Evolutionary conservation across 805 yeast species (phyloP), one percentile per base, ranked within the genome.

Genomic region (Lachancea thermotolerans): DNA sequence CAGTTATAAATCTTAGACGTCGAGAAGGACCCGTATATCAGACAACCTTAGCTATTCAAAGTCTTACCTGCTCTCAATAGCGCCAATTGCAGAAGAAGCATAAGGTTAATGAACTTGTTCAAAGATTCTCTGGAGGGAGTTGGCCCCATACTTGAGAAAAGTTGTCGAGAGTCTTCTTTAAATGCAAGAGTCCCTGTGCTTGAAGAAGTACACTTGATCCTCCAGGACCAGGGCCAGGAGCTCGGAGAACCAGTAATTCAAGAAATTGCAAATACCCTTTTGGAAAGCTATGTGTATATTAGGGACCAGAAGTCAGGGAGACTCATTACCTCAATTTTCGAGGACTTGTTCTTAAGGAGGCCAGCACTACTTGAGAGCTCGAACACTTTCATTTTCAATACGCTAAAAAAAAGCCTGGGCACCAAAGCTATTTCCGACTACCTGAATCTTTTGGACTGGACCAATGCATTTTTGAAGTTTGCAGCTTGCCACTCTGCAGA

Each of bases 391-490:
- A 66, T 79, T 36, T 45, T 60, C 17, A 58, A 59, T 10, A 52
- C 61, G 15, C 56, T 58, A 7, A 56, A 71, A 6, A 49, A 55
- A 2, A 57, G 53, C 16, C 62, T 64, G 2, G 64, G 62, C 28
- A 54, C 71, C n/a, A 68, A 74, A 47, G 84, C 91, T 1, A 59
- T 74, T 4, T 67, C 77, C 2, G 86, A 79, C 59, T 67, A 80
- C 48, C 58, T 79, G 50, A 72, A 81, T 27, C 61, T 84, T 21
- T 65, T 84, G 35, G 69, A 71, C 14, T 84, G 90, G 89, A 62
- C 70, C 38, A 69, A 72, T 41, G 58, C 59, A 39, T 55, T 77
- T 59, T 37, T 66, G 3, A 53, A 49, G 21, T 49, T 59, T 36
- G 14, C 45, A 41, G 45, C 55, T 16, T 55, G 64, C 8, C 45